Percentiles rank a stretch among this genome's conserved stretches.
Conservation (phyloP, 2,329 filamentous ascomycete genomes). For the Orbilia ellipsospora region DNA sequence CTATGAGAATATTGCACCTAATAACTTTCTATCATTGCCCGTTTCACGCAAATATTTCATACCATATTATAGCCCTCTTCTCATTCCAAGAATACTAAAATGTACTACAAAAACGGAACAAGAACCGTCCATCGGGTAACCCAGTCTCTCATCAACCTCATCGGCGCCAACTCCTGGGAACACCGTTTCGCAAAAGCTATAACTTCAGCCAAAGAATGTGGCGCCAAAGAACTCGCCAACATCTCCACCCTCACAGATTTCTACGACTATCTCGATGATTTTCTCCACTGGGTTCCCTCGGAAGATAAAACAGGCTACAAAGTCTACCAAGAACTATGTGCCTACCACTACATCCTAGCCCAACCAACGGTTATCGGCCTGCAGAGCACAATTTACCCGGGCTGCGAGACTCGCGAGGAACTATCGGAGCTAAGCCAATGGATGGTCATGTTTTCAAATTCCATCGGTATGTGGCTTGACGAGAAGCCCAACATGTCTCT, state of each 20-base stretch:
- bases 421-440: conserved; percentile 62
- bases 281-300: conserved; percentile 62
- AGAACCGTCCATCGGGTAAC: conserved; percentile 33
- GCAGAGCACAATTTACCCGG: conserved; percentile 60
- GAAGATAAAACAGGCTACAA: conserved; percentile 62
- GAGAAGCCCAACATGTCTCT: conserved; percentile 60
- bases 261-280: conserved; percentile 58
- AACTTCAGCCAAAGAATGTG: conserved; percentile 44
- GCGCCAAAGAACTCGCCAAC: conserved; percentile 44
- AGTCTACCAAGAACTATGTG: conserved; percentile 62
- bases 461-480: conserved; percentile 61
- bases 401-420: conserved; percentile 57
- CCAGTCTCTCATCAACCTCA: conserved; percentile 48
- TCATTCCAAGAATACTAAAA: not conserved
- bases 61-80: no score
- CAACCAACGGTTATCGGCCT: conserved; percentile 60
- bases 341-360: conserved; percentile 64
- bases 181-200: conserved; percentile 55
- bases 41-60: not conserved
- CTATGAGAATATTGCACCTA: no score
- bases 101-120: conserved; percentile 6
- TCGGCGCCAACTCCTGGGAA: conserved; percentile 51
- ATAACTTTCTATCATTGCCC: not conserved
- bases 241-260: conserved; percentile 53
- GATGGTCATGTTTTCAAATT: conserved; percentile 62